Evolutionary conservation across 176 grass and related monocot genomes (phyloP), one percentile per base, ranked within the genome.

Genomic region (Carex scoparia): DNA sequence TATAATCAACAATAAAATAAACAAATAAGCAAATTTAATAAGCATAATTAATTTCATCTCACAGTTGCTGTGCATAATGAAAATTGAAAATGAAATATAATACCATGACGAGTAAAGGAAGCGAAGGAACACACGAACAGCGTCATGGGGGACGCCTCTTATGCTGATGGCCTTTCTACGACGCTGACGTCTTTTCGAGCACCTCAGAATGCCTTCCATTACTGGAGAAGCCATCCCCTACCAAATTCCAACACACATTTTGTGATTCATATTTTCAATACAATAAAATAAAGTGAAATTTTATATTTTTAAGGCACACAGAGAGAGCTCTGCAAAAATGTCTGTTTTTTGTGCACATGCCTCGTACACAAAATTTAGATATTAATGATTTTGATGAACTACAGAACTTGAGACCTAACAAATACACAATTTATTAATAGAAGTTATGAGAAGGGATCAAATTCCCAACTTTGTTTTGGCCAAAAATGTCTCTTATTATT

Each of bases 71-170:
- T 48, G 35, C 32, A 68, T 67, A 7, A 71, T 46, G 3, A 61
- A n/a, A 65, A 66, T 14, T 58, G 57, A 65, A 73, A 10, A 40
- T 19, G 49, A 13, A 67, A 35, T 18, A n/a, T 28, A 49, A 60
- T 94, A 94, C 90, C 92, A 65, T 61, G 91, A 90, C 61, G 92
- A 91, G 42, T 97, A 97, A 44, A 94, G 90, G 70, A 91, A 94
- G 68, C 92, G 91, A 81, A 97, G 87, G 81, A 97, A 94, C 27
- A 91, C 87, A 83, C 58, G 77, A 48, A 88, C 85, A 2, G 94
- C 90, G 64, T 89, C 69, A 37, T 93, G 80, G 27, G 94, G 87
- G 0, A 88, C 90, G 3, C 90, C 92, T 13, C 88, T 56, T 16
- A 97, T 88, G 18, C 62, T 84, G 81, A 92, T 92, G 2, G 59